Evolutionary conservation across 2,329 filamentous ascomycete species (phyloP).

Genomic region (Cercospora nicotianae): DNA sequence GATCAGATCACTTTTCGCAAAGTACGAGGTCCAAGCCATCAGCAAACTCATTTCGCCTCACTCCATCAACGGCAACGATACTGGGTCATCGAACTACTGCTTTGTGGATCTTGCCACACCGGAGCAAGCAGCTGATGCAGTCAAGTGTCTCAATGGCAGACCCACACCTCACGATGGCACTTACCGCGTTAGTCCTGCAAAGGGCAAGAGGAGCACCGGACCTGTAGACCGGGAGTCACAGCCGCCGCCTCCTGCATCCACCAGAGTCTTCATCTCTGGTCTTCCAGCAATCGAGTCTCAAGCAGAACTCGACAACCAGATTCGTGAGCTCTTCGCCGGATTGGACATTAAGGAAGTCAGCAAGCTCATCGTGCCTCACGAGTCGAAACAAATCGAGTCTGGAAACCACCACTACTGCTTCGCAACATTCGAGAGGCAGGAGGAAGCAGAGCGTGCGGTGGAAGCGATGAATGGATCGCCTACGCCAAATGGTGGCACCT

Average conservation of each 20-base stretch:
- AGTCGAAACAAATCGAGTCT: conserved; percentile 11
- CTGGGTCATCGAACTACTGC: conserved; percentile 31
- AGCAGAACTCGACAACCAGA: conserved; percentile 44
- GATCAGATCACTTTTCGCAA: conserved; percentile 47
- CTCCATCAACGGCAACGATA: neutral
- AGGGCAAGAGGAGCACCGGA: conserved; percentile 13
- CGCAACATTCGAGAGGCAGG: conserved; percentile 32
- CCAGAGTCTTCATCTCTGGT: conserved; percentile 46
- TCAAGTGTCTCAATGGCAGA: conserved; percentile 30
- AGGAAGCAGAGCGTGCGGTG: conserved; percentile 32
- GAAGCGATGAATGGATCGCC: conserved; percentile 30
- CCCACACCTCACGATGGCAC: conserved; percentile 22
- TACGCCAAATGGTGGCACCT: conserved; percentile 25
- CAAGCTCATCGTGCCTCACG: conserved; percentile 42
- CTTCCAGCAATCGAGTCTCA: conserved; percentile 48
- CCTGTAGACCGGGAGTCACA: conserved; percentile 4
- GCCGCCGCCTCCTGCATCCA: neutral
- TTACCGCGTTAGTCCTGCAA: conserved; percentile 27
- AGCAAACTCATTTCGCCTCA: conserved; percentile 46
- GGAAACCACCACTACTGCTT: conserved; percentile 36
- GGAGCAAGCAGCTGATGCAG: conserved; percentile 31
- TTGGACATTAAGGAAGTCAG: conserved; percentile 50
- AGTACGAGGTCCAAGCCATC: conserved; percentile 48
- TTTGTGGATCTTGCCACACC: conserved; percentile 36
- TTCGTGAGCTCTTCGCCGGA: conserved; percentile 48